Evolutionary conservation across 1,284 basidiomycete species (phyloP).

Genomic region (Takashimella koratensis): DNA sequence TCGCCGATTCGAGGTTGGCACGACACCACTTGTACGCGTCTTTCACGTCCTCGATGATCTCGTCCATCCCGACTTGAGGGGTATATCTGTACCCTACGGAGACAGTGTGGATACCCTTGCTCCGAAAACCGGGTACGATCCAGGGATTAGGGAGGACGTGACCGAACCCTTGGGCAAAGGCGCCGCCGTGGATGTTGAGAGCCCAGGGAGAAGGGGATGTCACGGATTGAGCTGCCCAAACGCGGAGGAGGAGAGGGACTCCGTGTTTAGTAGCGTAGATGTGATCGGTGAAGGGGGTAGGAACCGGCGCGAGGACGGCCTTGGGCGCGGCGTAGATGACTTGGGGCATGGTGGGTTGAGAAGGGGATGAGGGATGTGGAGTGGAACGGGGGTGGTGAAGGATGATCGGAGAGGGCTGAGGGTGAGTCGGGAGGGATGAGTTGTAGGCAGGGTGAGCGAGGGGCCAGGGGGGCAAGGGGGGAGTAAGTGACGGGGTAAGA

Average conservation of each 20-base stretch:
- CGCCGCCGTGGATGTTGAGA: slow-evolving; percentile 36
- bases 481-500: too few relatives aligned
- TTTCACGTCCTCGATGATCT: slow-evolving; percentile 10
- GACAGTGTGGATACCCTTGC: slow-evolving; percentile 11
- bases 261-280: slow-evolving; percentile 22
- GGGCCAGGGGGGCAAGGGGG: too few relatives aligned
- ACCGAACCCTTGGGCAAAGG: slow-evolving; percentile 11
- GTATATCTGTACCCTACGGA: slow-evolving; percentile 14
- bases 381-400: too few relatives aligned
- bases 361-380: too few relatives aligned
- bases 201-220: slow-evolving; percentile 8
- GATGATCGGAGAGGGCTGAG: too few relatives aligned
- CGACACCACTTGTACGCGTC: slow-evolving; percentile 16
- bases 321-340: background rate
- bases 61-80: slow-evolving; percentile 11
- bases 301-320: background rate
- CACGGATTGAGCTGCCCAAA: slow-evolving; percentile 17
- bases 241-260: slow-evolving; percentile 22
- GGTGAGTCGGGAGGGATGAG: too few relatives aligned
- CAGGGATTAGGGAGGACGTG: slow-evolving; percentile 11
- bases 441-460: too few relatives aligned
- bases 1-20: slow-evolving; percentile 1
- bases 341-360: too few relatives aligned
- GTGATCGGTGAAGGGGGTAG: slow-evolving; percentile 16
- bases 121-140: slow-evolving; percentile 14